These are phyloP conservation scores for Mycena olivaceomarginata DNA, from an alignment of 768 basidiomycete species.

Conservation along the genomic window DNA sequence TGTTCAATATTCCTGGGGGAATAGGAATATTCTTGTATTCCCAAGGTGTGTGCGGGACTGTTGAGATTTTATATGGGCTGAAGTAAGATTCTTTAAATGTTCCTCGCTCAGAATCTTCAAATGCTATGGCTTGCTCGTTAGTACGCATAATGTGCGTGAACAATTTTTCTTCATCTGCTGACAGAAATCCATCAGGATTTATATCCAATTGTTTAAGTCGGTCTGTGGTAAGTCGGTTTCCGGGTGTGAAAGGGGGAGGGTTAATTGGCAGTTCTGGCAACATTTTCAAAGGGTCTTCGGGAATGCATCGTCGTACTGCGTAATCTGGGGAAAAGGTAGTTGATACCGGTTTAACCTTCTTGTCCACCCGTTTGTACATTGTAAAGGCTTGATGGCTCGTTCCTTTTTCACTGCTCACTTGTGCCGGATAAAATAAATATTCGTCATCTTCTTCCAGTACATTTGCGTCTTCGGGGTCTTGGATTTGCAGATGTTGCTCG, in stretches of 20 bases:
- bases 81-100: background rate
- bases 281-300: constrained; percentile 15
- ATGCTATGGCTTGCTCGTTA: background rate
- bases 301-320: constrained; percentile 39
- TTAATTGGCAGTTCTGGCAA: background rate
- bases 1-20: background rate
- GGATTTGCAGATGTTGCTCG: too few relatives aligned
- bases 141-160: background rate
- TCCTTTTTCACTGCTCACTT: background rate
- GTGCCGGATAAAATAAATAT: constrained; percentile 18
- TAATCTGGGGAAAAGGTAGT: constrained; percentile 24
- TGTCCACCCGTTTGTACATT: constrained; percentile 42
- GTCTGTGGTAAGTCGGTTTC: background rate
- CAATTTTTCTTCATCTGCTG: background rate
- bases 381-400: constrained; percentile 20
- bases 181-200: background rate
- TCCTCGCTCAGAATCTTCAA: background rate
- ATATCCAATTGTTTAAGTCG: background rate
- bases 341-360: too few relatives aligned
- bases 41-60: background rate
- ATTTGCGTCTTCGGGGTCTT: too few relatives aligned
- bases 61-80: background rate
- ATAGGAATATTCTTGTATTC: too few relatives aligned
- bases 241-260: background rate
- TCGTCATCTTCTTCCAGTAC: background rate